A percentile compares a stretch with the other conserved stretches of the same genome.
phyloP scores from a whole-genome alignment of 2,329 filamentous ascomycete genomes.

The Monosporascus sp. region DNA sequence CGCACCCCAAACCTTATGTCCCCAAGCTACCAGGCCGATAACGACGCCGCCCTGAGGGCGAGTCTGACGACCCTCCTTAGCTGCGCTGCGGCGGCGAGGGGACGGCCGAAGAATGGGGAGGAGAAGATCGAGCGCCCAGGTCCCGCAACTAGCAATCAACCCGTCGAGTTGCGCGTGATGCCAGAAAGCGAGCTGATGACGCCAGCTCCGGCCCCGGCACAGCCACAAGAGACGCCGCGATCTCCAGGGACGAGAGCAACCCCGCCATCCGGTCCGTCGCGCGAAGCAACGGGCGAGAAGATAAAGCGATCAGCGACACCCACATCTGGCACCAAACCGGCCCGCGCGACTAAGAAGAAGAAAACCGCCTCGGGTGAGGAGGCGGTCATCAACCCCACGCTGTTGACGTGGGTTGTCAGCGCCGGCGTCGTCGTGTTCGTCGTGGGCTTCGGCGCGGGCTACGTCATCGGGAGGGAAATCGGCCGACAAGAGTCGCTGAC shows the following conservation, averaged over 20 bases:
- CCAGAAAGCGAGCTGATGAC: slow-evolving; percentile 55
- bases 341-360: slow-evolving; percentile 56
- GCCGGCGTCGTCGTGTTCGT: slow-evolving; percentile 64
- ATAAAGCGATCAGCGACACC: slow-evolving; percentile 42
- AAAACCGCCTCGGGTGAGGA: slow-evolving; percentile 38
- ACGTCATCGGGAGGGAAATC: slow-evolving; percentile 62
- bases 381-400: slow-evolving; percentile 50
- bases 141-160: slow-evolving; percentile 44
- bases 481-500: slow-evolving; percentile 55
- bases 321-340: slow-evolving; percentile 31
- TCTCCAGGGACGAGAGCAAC: slow-evolving; percentile 7
- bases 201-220: slow-evolving; percentile 19
- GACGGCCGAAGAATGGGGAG: slow-evolving; percentile 61
- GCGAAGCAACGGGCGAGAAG: slow-evolving; percentile 34
- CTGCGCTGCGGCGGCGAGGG: slow-evolving; percentile 85
- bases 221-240: slow-evolving; percentile 11
- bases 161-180: slow-evolving; percentile 54
- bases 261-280: slow-evolving; percentile 8
- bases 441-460: slow-evolving; percentile 64
- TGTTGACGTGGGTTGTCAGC: slow-evolving; percentile 60
- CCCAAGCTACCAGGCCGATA: slow-evolving; percentile 74
- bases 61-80: slow-evolving; percentile 93
- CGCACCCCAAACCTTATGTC: slow-evolving; percentile 60
- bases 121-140: slow-evolving; percentile 32
- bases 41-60: slow-evolving; percentile 87